A percentile compares a stretch with the other conserved stretches of the same genome.
phyloP scores from a whole-genome alignment of 441 rosid species.

The Sinapis alba region DNA sequence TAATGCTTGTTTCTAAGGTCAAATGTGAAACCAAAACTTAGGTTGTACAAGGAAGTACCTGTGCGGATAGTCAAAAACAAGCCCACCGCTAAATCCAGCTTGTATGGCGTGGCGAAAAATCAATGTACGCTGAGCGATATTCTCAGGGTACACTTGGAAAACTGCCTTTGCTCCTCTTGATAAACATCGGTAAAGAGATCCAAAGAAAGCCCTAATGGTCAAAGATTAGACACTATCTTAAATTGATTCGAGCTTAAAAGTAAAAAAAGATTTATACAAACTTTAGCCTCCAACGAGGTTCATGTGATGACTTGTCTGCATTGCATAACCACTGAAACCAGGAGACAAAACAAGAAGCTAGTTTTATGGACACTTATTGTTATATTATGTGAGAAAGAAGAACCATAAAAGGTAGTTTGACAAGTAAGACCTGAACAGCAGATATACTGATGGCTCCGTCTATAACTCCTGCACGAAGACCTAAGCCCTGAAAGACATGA shows the following conservation, averaged over 20 bases:
- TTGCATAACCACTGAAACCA: constrained; percentile 86
- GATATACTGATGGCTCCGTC: constrained; percentile 97
- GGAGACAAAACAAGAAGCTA: background rate
- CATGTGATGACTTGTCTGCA: constrained; percentile 94
- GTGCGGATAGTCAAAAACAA: constrained; percentile 87
- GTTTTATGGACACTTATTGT: background rate
- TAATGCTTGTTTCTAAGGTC: background rate
- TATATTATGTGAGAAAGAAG: background rate
- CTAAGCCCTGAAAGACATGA: constrained; percentile 67
- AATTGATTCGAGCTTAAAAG: background rate
- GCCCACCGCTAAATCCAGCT: constrained; percentile 91
- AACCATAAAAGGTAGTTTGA: background rate
- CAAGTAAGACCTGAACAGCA: constrained; percentile 73
- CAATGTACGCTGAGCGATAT: constrained; percentile 75
- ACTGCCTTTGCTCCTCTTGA: constrained; percentile 94
- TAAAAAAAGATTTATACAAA: constrained; percentile 41
- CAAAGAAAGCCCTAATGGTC: constrained; percentile 81
- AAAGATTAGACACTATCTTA: background rate
- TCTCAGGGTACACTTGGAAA: constrained; percentile 90
- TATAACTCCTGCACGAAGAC: constrained; percentile 75
- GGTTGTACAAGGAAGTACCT: constrained; percentile 50
- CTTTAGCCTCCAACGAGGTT: constrained; percentile 86
- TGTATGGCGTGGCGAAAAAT: constrained; percentile 81
- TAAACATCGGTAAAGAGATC: constrained; percentile 77
- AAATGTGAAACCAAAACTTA: background rate